Evolutionary conservation across 106 monocot species (phyloP), one percentile per base, ranked within the genome.

Genomic region (Dendrobium chrysotoxum): DNA sequence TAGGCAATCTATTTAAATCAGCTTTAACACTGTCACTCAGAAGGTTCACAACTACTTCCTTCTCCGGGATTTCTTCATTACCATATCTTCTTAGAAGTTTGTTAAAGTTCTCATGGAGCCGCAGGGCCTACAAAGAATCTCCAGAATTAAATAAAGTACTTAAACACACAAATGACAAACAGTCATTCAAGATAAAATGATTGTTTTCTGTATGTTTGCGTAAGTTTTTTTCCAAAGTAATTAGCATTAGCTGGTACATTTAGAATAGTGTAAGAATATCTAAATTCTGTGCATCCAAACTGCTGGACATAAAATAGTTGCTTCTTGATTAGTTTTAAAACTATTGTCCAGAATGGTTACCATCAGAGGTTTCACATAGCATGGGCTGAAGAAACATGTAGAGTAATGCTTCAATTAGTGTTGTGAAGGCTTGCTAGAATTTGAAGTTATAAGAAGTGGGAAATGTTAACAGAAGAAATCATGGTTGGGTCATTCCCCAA

Each of bases 11-110:
- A 46, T 81, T 47, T 67, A 75, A 79, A 83, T 87, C 85, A 15
- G 92, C 92, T 83, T 88, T 97, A 0, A 44, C 39, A 41, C 25
- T 76, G 85, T 97, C 90, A 23, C 64, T 53, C 96, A 97, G 92
- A 80, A 97, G 75, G 23, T 90, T 75, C 84, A 87, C 78, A 15
- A 88, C 80, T 72, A 86, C 78, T 10, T 87, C 78, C 57, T 89
- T 76, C n/a, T 42, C 25, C 41, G 79, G 67, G 53, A 92, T 9
- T 79, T 89, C 86, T 64, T 81, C 28, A 1, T 71, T 58, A 1
- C 53, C 75, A 20, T 88, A 67, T 40, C 80, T 78, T 46, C 31
- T 25, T 5, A 96, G 50, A 74, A 83, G 61, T 74, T 90, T 83
- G 10, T 82, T 68, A 30, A 97, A 88, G 20, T 79, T 86, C 57